Evolutionary conservation across 768 basidiomycete genomes (phyloP).

Genomic region (Aureoboletus auriporus): DNA sequence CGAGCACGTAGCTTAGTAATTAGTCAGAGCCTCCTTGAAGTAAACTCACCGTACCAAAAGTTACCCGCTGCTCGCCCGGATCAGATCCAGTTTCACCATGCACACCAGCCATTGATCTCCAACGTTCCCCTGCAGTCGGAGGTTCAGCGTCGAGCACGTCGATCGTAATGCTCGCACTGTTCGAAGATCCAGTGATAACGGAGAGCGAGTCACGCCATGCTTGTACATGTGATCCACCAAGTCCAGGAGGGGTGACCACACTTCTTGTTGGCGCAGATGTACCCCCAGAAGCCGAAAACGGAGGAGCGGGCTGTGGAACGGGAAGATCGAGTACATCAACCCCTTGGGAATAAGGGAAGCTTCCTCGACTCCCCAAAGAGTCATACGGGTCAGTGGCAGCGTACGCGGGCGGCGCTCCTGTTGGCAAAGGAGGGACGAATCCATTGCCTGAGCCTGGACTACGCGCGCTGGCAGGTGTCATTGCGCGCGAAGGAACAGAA

Average conservation of each 20-base stretch:
- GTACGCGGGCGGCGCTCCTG: slow-evolving; percentile 30
- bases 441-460: slow-evolving; percentile 8
- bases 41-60: slow-evolving; percentile 59
- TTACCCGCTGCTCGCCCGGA: slow-evolving; percentile 41
- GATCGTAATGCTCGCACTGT: slow-evolving; percentile 37
- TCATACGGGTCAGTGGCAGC: slow-evolving; percentile 28
- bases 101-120: slow-evolving; percentile 48
- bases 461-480: slow-evolving; percentile 40
- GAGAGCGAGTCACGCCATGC: slow-evolving; percentile 34
- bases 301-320: slow-evolving; percentile 52
- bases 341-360: slow-evolving; percentile 24
- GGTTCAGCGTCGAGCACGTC: slow-evolving; percentile 71
- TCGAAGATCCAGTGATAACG: slow-evolving; percentile 29
- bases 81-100: slow-evolving; percentile 16
- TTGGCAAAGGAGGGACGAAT: slow-evolving; percentile 15
- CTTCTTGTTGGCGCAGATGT: slow-evolving; percentile 23
- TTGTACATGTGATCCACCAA: slow-evolving; percentile 26
- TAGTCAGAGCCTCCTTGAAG: slow-evolving; percentile 1
- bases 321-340: slow-evolving; percentile 54
- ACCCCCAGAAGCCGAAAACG: slow-evolving; percentile 41
- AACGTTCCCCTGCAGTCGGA: slow-evolving; percentile 55
- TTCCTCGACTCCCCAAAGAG: slow-evolving; percentile 21
- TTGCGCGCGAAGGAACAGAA: slow-evolving; percentile 39
- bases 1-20: slow-evolving; percentile 13
- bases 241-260: slow-evolving; percentile 35